Conservation (phyloP, 164 flowering plant genomes). For the Nelumbo lutea region DNA sequence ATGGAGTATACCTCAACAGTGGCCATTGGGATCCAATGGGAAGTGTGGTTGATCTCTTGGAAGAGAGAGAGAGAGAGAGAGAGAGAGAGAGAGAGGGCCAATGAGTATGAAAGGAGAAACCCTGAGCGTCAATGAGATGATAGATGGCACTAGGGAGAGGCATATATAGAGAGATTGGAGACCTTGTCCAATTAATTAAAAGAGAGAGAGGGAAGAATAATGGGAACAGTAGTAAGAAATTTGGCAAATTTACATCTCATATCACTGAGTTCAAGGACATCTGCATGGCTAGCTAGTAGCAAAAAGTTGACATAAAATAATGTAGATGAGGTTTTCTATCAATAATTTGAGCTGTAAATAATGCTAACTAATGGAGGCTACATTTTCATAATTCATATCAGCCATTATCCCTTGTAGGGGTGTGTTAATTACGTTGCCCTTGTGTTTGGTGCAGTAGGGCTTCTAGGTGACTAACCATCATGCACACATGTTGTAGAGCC, state of each 20-base stretch:
- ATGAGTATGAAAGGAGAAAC: background rate
- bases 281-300: background rate
- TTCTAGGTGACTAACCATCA: background rate
- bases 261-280: background rate
- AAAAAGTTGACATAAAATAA: background rate
- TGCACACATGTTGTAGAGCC: background rate
- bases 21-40: slow-evolving; percentile 2
- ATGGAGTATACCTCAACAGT: slow-evolving; percentile 1
- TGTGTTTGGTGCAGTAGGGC: background rate
- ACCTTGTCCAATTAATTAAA: no score
- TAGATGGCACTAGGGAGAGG: no score
- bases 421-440: background rate
- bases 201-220: no score
- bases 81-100: background rate
- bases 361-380: slow-evolving; percentile 1
- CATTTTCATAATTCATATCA: background rate
- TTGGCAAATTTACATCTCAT: background rate
- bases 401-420: background rate
- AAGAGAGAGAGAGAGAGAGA: background rate
- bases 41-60: background rate
- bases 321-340: background rate
- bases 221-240: background rate
- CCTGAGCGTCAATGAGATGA: no score
- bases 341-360: background rate
- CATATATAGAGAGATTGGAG: no score